These are phyloP conservation scores for Podila horticola DNA, from an alignment of 192 early-diverging fungal genomes.

Conservation along the genomic window DNA sequence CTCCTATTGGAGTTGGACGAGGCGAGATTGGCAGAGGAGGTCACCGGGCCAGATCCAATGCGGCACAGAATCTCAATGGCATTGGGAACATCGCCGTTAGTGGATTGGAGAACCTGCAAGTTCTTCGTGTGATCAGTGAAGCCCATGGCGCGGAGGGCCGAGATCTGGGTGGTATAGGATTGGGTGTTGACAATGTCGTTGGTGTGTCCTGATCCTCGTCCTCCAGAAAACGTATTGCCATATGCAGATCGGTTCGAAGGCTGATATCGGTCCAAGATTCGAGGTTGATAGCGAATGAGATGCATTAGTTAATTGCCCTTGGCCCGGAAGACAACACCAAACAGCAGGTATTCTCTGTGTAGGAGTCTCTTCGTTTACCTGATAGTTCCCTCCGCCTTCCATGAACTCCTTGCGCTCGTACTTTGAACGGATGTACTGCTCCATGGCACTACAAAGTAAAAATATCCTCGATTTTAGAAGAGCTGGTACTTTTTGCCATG, in stretches of 20 bases:
- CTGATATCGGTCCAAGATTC: not conserved
- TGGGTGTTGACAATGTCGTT: conserved; percentile 38
- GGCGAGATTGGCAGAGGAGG: conserved; percentile 17
- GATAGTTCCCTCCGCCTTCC: conserved; percentile 48
- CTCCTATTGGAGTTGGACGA: conserved; percentile 8
- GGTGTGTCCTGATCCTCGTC: conserved; percentile 7
- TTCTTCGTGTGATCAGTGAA: conserved; percentile 78
- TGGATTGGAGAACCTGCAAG: conserved; percentile 73
- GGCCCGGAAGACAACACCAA: too few relatives aligned
- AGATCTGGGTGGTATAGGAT: conserved; percentile 48
- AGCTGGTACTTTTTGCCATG: not conserved
- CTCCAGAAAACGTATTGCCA: conserved; percentile 47
- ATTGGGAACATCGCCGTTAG: conserved; percentile 77
- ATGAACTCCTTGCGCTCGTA: conserved; percentile 83
- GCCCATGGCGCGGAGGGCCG: conserved; percentile 78
- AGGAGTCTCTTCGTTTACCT: conserved; percentile 11
- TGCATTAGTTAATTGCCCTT: too few relatives aligned
- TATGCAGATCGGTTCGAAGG: conserved; percentile 31
- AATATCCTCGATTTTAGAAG: not conserved
- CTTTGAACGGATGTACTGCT: conserved; percentile 91
- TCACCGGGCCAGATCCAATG: conserved; percentile 48
- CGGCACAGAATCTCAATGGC: conserved; percentile 77
- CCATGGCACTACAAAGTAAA: conserved; percentile 72
- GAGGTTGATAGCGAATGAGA: not conserved
- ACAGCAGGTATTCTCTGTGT: too few relatives aligned